Evolutionary conservation across 179 eudicot genomes (phyloP).

Genomic region (Vitellaria paradoxa): DNA sequence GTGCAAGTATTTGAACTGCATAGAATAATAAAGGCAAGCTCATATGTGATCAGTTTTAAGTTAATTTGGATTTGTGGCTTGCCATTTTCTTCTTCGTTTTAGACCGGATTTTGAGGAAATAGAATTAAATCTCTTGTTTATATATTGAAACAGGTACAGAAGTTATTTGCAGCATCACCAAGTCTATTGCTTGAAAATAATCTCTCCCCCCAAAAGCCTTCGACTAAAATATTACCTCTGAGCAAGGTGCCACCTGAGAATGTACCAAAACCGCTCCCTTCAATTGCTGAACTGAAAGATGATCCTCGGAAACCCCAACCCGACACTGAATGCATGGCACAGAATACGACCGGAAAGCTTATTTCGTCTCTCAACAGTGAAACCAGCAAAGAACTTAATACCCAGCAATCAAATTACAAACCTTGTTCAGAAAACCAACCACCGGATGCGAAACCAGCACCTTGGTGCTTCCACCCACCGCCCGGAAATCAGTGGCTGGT

Average conservation of each 20-base stretch:
- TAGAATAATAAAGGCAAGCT: slow-evolving; percentile 66
- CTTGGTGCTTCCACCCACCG: slow-evolving; percentile 30
- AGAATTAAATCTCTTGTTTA: not conserved
- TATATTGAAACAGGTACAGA: slow-evolving; percentile 64
- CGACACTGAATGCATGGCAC: slow-evolving; percentile 7
- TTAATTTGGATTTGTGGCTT: not conserved
- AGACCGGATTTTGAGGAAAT: not conserved
- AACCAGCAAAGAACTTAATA: slow-evolving; percentile 9
- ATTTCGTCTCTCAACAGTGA: slow-evolving; percentile 12
- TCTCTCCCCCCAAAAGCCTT: slow-evolving; percentile 32
- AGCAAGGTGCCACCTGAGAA: slow-evolving; percentile 22
- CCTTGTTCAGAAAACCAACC: slow-evolving; percentile 14
- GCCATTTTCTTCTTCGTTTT: not conserved
- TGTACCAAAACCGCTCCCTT: slow-evolving; percentile 24
- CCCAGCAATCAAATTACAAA: slow-evolving; percentile 14
- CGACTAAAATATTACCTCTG: slow-evolving; percentile 29
- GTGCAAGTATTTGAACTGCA: slow-evolving; percentile 87
- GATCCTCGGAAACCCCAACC: slow-evolving; percentile 16
- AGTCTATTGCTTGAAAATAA: slow-evolving; percentile 45
- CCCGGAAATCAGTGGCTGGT: slow-evolving; percentile 65
- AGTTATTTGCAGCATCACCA: slow-evolving; percentile 61
- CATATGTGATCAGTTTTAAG: not conserved
- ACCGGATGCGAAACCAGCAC: slow-evolving; percentile 16
- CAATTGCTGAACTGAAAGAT: slow-evolving; percentile 12
- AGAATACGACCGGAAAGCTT: slow-evolving; percentile 14